Evolutionary conservation across 805 yeast genomes (phyloP).

Genomic region (Teunomyces funiuensis): DNA sequence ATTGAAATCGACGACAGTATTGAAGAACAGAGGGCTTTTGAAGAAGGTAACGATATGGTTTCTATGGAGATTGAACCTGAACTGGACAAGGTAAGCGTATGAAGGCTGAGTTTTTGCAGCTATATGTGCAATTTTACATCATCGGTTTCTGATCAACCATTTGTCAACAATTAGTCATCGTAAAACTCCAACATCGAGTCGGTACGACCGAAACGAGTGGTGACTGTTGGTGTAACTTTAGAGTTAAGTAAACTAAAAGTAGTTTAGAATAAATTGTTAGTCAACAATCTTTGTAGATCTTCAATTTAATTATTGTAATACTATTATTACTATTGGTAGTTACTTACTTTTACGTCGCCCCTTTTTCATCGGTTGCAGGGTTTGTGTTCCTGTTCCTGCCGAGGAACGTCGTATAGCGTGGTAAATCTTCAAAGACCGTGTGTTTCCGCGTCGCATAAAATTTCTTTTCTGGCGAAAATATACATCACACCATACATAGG

Average conservation of each 20-base stretch:
- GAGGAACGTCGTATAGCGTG: background rate
- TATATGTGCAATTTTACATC: constrained; percentile 1
- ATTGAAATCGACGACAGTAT: constrained; percentile 11
- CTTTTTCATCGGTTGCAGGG: too few species aligned
- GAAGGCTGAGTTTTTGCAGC: constrained; percentile 1
- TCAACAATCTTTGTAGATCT: too few species aligned
- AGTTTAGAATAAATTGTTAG: too few species aligned
- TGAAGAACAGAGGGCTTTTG: constrained; percentile 9
- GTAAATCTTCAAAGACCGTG: background rate
- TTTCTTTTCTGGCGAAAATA: constrained; percentile 1
- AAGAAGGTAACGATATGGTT: constrained; percentile 15
- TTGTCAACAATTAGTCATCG: too few species aligned
- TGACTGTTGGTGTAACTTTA: too few species aligned
- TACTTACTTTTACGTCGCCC: too few species aligned
- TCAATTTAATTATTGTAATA: too few species aligned
- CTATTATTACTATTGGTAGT: too few species aligned
- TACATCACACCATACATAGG: constrained; percentile 3
- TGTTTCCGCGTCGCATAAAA: constrained; percentile 3
- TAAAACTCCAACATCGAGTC: too few species aligned
- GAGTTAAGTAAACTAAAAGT: too few species aligned
- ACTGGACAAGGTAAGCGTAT: constrained; percentile 1
- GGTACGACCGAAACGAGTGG: too few species aligned
- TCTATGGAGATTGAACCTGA: constrained; percentile 23
- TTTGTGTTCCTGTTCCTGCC: background rate
- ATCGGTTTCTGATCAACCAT: too few species aligned